These are phyloP conservation scores for Sporothrix brunneoviolacea DNA, from an alignment of 2,329 filamentous ascomycete genomes.

Conservation along the genomic window DNA sequence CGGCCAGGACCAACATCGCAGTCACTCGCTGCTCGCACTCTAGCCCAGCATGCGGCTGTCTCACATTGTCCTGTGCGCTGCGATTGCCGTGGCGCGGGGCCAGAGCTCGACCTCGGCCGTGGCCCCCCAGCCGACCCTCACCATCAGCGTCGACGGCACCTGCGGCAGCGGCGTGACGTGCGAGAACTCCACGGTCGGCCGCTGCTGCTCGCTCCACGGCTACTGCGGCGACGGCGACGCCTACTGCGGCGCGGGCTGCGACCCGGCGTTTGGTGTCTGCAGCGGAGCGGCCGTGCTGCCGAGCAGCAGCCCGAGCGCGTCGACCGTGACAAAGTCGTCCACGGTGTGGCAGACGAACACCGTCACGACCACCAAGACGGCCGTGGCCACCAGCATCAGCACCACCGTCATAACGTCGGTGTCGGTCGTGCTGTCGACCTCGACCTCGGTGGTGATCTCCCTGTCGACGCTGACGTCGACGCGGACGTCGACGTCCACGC, in stretches of 20 bases:
- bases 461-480: not conserved
- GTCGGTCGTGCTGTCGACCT: not conserved
- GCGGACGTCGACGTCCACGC: not conserved
- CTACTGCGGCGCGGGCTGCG: slow-evolving; percentile 14
- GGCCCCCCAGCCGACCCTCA: not conserved
- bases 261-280: not conserved
- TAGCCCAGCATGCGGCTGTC: too few species aligned
- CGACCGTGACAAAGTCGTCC: not conserved
- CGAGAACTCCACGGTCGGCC: slow-evolving; percentile 4
- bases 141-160: slow-evolving; percentile 8
- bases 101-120: not conserved
- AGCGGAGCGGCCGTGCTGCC: not conserved
- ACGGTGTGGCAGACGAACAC: slow-evolving; percentile 5
- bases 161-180: slow-evolving; percentile 12
- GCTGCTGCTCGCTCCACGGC: slow-evolving; percentile 12
- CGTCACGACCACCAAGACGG: not conserved
- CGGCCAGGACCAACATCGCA: too few species aligned
- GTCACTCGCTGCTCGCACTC: too few species aligned
- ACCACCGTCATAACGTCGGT: not conserved
- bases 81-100: not conserved
- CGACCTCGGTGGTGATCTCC: not conserved
- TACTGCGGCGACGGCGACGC: slow-evolving; percentile 11
- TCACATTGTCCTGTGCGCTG: not conserved
- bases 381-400: slow-evolving; percentile 1
- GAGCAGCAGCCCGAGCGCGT: not conserved